Evolutionary conservation across 169 alveolate genomes (phyloP).

Genomic region (Cryptosporidium meleagridis): DNA sequence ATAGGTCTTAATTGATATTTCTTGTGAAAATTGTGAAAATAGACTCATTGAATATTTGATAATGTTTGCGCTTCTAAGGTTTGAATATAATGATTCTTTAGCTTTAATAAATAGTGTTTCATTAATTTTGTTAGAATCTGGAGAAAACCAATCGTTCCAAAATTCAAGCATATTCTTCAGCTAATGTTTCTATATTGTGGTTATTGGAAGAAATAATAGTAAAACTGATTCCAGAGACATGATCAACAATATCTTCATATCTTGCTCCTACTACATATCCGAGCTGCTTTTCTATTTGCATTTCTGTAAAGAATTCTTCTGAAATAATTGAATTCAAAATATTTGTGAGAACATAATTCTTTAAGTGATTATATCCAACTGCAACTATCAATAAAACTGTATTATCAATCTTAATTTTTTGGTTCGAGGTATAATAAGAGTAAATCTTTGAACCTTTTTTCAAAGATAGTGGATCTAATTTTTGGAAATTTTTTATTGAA

Average conservation of each 20-base stretch:
- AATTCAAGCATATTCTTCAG: constrained; percentile 25
- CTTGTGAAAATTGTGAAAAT: not conserved
- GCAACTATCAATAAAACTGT: not conserved
- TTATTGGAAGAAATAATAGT: constrained; percentile 14
- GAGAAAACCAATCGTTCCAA: constrained; percentile 32
- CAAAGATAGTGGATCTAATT: constrained; percentile 7
- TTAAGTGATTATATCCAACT: not conserved
- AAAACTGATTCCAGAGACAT: constrained; percentile 12
- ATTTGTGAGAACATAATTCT: not conserved
- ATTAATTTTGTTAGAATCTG: not conserved
- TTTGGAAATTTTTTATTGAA: not conserved
- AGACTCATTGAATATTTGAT: too few species aligned
- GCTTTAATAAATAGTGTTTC: not conserved
- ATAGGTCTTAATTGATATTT: not conserved
- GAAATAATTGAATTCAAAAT: not conserved
- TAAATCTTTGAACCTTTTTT: constrained; percentile 7
- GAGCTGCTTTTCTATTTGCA: constrained; percentile 25
- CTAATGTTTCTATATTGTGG: not conserved
- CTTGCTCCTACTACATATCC: not conserved
- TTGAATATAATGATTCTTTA: not conserved
- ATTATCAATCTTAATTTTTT: constrained; percentile 1
- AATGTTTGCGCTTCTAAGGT: too few species aligned
- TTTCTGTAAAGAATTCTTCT: constrained; percentile 18
- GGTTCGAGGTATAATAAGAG: not conserved
- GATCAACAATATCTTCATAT: not conserved